Percentiles rank a stretch among this genome's conserved stretches.
Conservation (phyloP, 495 filamentous ascomycete genomes). For the Hypoxylon subgilvum region DNA sequence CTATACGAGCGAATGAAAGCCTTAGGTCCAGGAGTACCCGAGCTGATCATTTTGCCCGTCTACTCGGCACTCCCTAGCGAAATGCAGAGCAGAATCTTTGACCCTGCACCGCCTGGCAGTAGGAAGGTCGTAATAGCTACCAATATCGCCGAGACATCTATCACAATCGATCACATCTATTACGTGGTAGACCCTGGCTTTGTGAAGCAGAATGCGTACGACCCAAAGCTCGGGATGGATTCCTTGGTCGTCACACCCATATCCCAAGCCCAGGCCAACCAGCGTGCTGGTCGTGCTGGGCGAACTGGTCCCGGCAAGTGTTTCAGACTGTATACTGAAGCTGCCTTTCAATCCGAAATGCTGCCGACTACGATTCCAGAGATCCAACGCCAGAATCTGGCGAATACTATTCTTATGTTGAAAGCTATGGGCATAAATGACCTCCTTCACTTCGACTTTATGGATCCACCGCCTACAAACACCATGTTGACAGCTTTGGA, state of each 20-base stretch:
- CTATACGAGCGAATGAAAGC: conserved; percentile 96
- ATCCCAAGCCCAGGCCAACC: conserved; percentile 95
- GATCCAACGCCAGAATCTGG: conserved; percentile 95
- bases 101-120: conserved; percentile 84
- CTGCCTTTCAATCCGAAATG: conserved; percentile 96
- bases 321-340: conserved; percentile 94
- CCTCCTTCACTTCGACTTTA: conserved; percentile 95
- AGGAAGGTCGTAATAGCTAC: conserved; percentile 98
- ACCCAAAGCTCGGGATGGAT: conserved; percentile 98
- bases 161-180: conserved; percentile 96
- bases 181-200: conserved; percentile 98
- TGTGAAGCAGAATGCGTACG: conserved; percentile 96
- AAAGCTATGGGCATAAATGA: conserved; percentile 99
- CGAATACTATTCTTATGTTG: conserved; percentile 93
- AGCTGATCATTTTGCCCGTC: conserved; percentile 90
- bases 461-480: conserved; percentile 96
- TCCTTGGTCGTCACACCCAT: conserved; percentile 93
- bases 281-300: conserved; percentile 89
- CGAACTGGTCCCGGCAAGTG: conserved; percentile 96
- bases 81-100: conserved; percentile 93
- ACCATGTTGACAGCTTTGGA: conserved; percentile 97
- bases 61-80: conserved; percentile 92
- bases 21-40: conserved; percentile 85
- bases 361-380: conserved; percentile 93
- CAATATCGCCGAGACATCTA: conserved; percentile 97